Conservation (phyloP, 73 alveolate genomes). For the Stentor roeselii region DNA sequence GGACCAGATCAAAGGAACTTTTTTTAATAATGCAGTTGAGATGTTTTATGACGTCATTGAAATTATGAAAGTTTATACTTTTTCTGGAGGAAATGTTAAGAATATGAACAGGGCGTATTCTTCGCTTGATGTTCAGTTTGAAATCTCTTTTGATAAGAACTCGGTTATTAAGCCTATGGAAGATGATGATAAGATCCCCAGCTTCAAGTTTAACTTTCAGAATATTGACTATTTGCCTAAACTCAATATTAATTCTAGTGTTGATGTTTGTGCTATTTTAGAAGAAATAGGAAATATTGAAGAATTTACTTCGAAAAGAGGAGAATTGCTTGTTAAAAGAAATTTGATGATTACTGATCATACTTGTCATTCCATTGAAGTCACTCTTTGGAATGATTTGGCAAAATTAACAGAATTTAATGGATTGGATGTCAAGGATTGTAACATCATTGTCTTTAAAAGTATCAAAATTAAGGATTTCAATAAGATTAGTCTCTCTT, state of each 20-base stretch:
- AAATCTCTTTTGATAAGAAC: slow-evolving; percentile 61
- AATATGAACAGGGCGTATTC: background rate
- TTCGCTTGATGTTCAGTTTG: slow-evolving; percentile 37
- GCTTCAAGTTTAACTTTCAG: slow-evolving; percentile 38
- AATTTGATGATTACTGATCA: slow-evolving; percentile 33
- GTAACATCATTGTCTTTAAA: background rate
- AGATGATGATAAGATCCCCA: slow-evolving; percentile 48
- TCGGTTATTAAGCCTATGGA: slow-evolving; percentile 42
- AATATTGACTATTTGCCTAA: slow-evolving; percentile 39
- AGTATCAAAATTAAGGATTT: background rate
- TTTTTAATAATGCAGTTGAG: slow-evolving; percentile 73
- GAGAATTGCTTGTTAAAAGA: slow-evolving; percentile 40
- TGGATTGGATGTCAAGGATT: background rate
- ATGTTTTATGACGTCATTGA: slow-evolving; percentile 51
- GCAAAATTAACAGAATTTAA: background rate
- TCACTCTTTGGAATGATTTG: background rate
- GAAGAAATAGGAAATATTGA: slow-evolving; percentile 27
- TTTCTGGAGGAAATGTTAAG: slow-evolving; percentile 30
- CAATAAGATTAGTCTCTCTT: background rate
- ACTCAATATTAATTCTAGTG: slow-evolving; percentile 32
- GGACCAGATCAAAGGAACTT: slow-evolving; percentile 65
- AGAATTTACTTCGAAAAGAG: slow-evolving; percentile 38
- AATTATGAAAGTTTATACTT: slow-evolving; percentile 65
- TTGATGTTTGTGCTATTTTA: slow-evolving; percentile 57
- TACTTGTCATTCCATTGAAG: background rate